Evolutionary conservation across 2,329 filamentous ascomycete genomes (phyloP), one percentile per base, ranked within the genome.

Genomic region (Diaporthe capsici): DNA sequence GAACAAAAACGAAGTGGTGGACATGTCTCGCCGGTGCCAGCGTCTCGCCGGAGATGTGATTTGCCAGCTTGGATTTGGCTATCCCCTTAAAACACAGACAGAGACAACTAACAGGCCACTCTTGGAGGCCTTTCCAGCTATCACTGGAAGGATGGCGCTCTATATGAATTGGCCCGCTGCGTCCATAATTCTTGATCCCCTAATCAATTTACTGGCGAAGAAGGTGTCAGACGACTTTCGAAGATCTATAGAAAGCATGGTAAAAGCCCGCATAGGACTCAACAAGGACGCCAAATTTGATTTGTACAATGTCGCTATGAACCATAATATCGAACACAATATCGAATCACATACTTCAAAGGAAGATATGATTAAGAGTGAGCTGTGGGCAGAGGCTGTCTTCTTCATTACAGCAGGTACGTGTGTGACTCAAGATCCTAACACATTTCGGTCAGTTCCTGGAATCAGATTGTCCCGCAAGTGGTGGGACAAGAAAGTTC

Each of bases 161-260:
- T 74, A 74, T 8, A 70, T 74, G 53, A 70, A 70, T 31, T 74
- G 72, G 53, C 72, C 72, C 3, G 42, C 72, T n/a, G 70, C 72
- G 2, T 58, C 72, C 5, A 34, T 25, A 7, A 13, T 73, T 3
- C n/a, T 55, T 15, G 58, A 73, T 28, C 47, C 71, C 12, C 58
- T 73, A 4, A 73, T 73, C 22, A 34, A 12, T 3, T 57, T 44
- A 57, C 28, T 73, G 34, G 71, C 42, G 8, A 9, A 73, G 0
- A 73, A 73, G 22, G 44, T 47, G 4, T 65, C 42, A 5, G 67
- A 55, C 7, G 67, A 71, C 20, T 71, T 57, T 13, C 67, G 67
- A 22, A 57, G 5, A 9, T 53, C 67, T 6, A 57, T 72, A n/a
- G 31, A 63, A 20, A 63, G 25, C 15, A 72, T 72, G 71, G 44